Conservation (phyloP, 1,284 basidiomycete genomes). For the Sphagnurus paluster region DNA sequence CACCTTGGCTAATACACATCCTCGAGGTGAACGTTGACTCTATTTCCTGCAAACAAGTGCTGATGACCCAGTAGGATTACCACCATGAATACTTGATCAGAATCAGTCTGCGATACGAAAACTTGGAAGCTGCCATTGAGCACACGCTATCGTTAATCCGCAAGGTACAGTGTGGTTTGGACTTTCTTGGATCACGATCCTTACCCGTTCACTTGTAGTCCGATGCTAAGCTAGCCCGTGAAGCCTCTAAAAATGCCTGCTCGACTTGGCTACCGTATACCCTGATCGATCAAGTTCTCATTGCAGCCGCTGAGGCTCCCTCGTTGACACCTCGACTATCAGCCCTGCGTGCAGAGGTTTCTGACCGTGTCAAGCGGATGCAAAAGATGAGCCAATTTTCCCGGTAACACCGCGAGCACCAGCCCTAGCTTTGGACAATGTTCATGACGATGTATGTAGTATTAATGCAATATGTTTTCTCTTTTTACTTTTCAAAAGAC, state of each 20-base stretch:
- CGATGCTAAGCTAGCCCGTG: slow-evolving; percentile 56
- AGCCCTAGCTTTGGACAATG: neutral
- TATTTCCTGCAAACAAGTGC: slow-evolving; percentile 9
- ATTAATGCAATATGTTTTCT: neutral
- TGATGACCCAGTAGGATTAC: slow-evolving; percentile 47
- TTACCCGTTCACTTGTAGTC: slow-evolving; percentile 40
- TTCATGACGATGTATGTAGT: neutral
- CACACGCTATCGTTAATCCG: slow-evolving; percentile 70
- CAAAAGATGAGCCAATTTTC: slow-evolving; percentile 50
- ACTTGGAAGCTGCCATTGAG: slow-evolving; percentile 77
- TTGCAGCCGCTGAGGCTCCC: slow-evolving; percentile 60
- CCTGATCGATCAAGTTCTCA: slow-evolving; percentile 84
- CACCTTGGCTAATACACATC: slow-evolving; percentile 79
- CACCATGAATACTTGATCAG: slow-evolving; percentile 82
- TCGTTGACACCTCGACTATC: slow-evolving; percentile 48
- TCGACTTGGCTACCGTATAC: slow-evolving; percentile 83
- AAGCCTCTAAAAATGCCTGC: slow-evolving; percentile 55
- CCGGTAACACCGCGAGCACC: neutral
- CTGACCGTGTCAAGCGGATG: slow-evolving; percentile 60
- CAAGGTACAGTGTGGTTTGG: too few relatives aligned
- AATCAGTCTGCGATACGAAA: slow-evolving; percentile 73
- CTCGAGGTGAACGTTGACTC: slow-evolving; percentile 54
- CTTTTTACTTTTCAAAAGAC: neutral
- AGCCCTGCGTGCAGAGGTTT: slow-evolving; percentile 57
- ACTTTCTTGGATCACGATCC: too few relatives aligned